Conservation (phyloP, 2,329 filamentous ascomycete species). For the Diaporthe batatas region DNA sequence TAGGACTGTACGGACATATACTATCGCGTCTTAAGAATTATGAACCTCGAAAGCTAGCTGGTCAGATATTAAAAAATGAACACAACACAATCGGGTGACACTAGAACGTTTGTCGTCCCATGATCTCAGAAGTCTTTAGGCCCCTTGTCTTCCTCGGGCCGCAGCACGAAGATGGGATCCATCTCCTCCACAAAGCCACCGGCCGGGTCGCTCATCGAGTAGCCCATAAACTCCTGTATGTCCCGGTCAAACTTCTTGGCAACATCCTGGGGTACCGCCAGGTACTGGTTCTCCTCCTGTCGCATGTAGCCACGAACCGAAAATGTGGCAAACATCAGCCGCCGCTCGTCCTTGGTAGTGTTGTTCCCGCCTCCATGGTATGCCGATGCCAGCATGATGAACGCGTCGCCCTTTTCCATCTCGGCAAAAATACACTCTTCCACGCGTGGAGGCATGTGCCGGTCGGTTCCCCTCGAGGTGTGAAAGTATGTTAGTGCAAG, state of each 20-base stretch:
- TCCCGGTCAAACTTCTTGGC: background rate
- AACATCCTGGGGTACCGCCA: slow-evolving; percentile 6
- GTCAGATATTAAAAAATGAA: too few species aligned
- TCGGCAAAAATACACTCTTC: slow-evolving; percentile 15
- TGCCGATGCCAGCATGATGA: slow-evolving; percentile 18
- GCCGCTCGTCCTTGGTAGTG: slow-evolving; percentile 10
- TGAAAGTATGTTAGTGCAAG: background rate
- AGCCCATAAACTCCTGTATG: slow-evolving; percentile 21
- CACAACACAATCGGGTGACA: background rate
- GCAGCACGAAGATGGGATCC: slow-evolving; percentile 7
- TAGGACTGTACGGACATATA: too few species aligned
- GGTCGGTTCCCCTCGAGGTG: slow-evolving; percentile 8
- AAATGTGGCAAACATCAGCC: slow-evolving; percentile 23
- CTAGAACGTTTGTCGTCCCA: background rate
- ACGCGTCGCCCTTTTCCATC: slow-evolving; percentile 24
- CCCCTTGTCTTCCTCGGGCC: background rate
- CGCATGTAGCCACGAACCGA: slow-evolving; percentile 5
- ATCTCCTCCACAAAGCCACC: slow-evolving; percentile 17
- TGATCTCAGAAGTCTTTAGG: slow-evolving; percentile 5
- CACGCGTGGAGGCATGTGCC: slow-evolving; percentile 7
- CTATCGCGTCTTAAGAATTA: too few species aligned
- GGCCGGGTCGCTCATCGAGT: slow-evolving; percentile 18
- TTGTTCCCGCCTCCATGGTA: slow-evolving; percentile 4
- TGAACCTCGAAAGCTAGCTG: too few species aligned
- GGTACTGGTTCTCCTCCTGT: slow-evolving; percentile 23